phyloP scores from a whole-genome alignment of 352 stramenopile genomes.

The Pythium coloratum region DNA sequence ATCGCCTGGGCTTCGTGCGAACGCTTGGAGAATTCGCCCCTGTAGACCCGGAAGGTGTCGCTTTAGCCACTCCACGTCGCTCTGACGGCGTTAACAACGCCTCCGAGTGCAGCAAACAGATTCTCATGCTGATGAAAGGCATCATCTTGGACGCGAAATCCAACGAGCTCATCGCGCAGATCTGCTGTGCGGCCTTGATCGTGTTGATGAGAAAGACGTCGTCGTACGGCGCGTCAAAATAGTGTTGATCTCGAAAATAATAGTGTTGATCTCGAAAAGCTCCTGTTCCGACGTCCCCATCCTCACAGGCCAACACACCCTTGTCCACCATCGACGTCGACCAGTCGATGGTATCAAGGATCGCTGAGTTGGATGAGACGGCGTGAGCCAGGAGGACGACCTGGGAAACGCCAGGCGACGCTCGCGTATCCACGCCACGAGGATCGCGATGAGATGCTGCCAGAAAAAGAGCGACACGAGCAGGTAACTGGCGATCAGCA shows the following conservation, averaged over 20 bases:
- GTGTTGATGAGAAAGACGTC: not conserved
- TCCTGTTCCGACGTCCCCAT: too few relatives aligned
- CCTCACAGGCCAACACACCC: too few relatives aligned
- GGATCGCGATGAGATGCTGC: not conserved
- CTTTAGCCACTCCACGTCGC: too few relatives aligned
- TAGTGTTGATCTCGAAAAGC: too few relatives aligned
- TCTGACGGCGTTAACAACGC: not conserved
- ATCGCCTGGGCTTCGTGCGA: too few relatives aligned
- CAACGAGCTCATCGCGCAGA: not conserved
- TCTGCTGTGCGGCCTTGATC: not conserved
- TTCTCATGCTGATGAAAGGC: not conserved
- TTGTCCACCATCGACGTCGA: too few relatives aligned
- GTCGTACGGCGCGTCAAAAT: not conserved
- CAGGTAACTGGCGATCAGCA: not conserved
- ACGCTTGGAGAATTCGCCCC: too few relatives aligned
- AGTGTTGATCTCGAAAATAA: too few relatives aligned
- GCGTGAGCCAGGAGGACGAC: not conserved
- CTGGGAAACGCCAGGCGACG: not conserved
- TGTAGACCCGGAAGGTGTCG: too few relatives aligned
- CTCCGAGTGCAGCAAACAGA: not conserved
- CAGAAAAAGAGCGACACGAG: not conserved
- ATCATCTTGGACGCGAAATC: not conserved
- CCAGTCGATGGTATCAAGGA: not conserved
- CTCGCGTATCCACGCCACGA: too few relatives aligned
- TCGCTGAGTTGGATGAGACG: not conserved